Evolutionary conservation across 148 eudicot species (phyloP), one percentile per base, ranked within the genome.

Genomic region (Simmondsia chinensis): DNA sequence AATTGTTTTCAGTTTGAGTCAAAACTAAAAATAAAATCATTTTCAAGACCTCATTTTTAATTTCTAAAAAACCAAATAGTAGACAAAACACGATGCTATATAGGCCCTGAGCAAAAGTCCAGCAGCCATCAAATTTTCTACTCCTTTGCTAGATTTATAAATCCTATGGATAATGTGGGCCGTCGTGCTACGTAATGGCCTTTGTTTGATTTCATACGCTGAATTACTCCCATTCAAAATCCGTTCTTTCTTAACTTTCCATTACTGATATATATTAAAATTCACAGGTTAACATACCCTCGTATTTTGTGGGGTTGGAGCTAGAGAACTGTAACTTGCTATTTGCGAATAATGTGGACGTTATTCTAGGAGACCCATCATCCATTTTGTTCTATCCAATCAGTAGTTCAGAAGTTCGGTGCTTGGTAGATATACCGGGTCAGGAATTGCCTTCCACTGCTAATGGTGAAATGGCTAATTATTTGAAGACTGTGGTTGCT

Each of bases 361-460:
- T 85, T 21, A 60, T 85, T 30, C 59, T 85, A 52, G 95, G 58
- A 46, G 80, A 77, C 56, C 95, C 95, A 12, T 80, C 95, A 14
- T 82, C 84, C 20, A 59, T 85, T 44, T 48, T 80, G 26, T 64
- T 77, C 44, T 85, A 85, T 59, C 77, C 69, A 3, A 71, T 80
- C 48, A 85, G 85, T 39, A 73, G 87, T 47, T 58, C 75, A 4
- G 94, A 83, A 54, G 48, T 76, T 36, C 87, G 87, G 6, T 85
- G 85, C 54, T 56, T 85, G 62, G 82, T 85, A 47, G 89, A 80
- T 60, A 61, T 85, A 28, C 87, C 83, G 8, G 87, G 81, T 10
- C 64, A 71, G 17, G 79, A 73, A 72, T 46, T 83, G 45, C 94
- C 94, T 60, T 73, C 94, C 24, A 54, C 76, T 39, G 75, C 79